Conservation (phyloP, 2,329 filamentous ascomycete genomes). For the Penicillium sp. region DNA sequence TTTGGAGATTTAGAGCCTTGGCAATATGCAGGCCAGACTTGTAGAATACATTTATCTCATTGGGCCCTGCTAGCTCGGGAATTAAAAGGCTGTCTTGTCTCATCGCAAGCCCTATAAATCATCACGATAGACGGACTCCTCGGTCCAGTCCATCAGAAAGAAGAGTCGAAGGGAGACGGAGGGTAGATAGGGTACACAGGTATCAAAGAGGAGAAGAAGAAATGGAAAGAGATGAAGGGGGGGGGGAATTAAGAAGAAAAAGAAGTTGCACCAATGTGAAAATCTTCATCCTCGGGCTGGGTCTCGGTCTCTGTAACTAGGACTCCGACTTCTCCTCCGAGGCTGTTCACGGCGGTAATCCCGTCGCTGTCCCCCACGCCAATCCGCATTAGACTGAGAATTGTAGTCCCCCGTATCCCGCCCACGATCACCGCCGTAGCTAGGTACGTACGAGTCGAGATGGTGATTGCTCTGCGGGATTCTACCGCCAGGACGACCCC, state of each 20-base stretch:
- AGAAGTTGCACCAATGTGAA: background rate
- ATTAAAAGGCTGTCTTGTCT: background rate
- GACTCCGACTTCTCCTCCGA: constrained; percentile 43
- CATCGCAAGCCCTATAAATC: background rate
- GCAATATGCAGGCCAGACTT: constrained; percentile 2
- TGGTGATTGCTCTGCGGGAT: constrained; percentile 26
- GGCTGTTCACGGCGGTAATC: constrained; percentile 36
- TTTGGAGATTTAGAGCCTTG: background rate
- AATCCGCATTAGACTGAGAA: constrained; percentile 27
- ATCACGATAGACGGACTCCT: background rate
- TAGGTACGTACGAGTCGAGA: constrained; percentile 45
- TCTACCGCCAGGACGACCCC: constrained; percentile 28
- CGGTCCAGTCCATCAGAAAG: background rate
- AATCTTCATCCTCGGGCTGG: constrained; percentile 28
- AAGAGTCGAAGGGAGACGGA: background rate
- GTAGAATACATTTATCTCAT: constrained; percentile 16
- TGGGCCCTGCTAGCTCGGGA: background rate
- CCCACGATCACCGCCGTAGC: constrained; percentile 35
- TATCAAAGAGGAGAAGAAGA: background rate
- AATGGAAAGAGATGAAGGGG: background rate
- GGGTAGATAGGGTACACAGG: too few relatives aligned
- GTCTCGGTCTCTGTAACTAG: constrained; percentile 36
- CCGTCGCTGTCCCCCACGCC: constrained; percentile 31
- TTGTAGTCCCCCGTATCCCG: constrained; percentile 31
- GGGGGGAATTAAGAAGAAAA: constrained; percentile 6